Percentiles rank a stretch among this genome's conserved stretches.
phyloP scores from a whole-genome alignment of 2,329 filamentous ascomycete species.

The Whalleya microplaca region DNA sequence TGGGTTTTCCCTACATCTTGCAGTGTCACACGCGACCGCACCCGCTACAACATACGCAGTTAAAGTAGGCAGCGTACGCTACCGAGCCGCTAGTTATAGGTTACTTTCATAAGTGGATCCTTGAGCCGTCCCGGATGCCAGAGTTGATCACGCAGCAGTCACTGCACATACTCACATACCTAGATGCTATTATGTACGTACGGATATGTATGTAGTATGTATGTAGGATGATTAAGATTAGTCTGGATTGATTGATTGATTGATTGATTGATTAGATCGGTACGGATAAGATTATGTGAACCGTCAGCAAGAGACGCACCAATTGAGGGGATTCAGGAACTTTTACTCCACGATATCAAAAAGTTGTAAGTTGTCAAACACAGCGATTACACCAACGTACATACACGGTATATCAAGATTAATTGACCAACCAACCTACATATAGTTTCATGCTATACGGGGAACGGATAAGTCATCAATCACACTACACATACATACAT shows the following conservation, averaged over 20 bases:
- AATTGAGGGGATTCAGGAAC: slow-evolving; percentile 3
- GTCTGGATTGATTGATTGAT: slow-evolving; percentile 18
- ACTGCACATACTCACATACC: neutral
- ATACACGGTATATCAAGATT: no score
- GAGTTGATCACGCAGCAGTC: slow-evolving; percentile 15
- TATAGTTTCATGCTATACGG: no score
- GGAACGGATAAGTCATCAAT: neutral
- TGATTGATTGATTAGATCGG: slow-evolving; percentile 30
- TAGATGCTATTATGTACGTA: no score
- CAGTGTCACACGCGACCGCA: slow-evolving; percentile 5
- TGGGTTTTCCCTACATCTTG: neutral
- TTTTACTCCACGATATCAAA: neutral
- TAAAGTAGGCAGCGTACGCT: slow-evolving; percentile 1
- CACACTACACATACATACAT: neutral
- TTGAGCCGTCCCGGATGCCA: neutral
- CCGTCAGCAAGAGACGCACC: neutral
- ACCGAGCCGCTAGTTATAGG: slow-evolving; percentile 13
- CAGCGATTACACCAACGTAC: neutral
- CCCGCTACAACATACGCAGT: neutral
- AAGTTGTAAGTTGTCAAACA: neutral
- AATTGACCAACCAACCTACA: no score
- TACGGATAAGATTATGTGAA: slow-evolving; percentile 34
- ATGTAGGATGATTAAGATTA: slow-evolving; percentile 19
- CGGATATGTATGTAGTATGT: no score
- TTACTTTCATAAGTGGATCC: slow-evolving; percentile 10